Base-by-base conservation (phyloP, 2,329 filamentous ascomycete species). In the Diplocarpon rosae region DNA sequence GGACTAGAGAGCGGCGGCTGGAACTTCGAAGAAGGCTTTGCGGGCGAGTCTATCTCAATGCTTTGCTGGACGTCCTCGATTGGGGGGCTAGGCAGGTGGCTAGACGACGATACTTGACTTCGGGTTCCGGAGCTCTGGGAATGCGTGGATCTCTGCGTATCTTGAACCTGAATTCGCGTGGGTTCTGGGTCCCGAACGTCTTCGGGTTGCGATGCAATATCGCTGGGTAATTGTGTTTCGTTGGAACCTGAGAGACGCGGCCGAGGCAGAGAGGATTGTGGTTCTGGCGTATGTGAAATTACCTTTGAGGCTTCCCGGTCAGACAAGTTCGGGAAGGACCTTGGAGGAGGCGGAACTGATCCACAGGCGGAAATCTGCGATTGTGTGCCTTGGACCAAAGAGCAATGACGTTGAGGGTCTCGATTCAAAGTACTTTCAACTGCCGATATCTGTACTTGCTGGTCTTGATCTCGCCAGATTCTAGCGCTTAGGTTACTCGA, bases 11-110 rank as follows among this genome's bases (percentile, higher is more conserved):
- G 11, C n/a, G 30, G 30, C 30, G 11, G 11, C n/a, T 14, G 30
- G 9, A 32, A 14, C 30, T 32, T 3, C 5, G 30, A 4, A 12
- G 30, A 32, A 12, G 30, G 9, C 11, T 5, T 32, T 3, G 30
- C 11, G 11, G 9, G 11, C 10, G 16, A 30, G 27, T 40, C 30
- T 38, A 15, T n/a, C 16, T 53, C 49, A 16, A 51, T 48, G 33
- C 44, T 53, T 9, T 42, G 39, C 16, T 46, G 13, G 10, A 51
- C 13, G 14, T 35, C 34, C 34, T 49, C 39, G 3, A 36, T 37
- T 9, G 44, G 44, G 1, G 45, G 45, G 15, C 36, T 47, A 8
- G 40, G 45, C 15, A 47, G 40, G 31, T 47, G 45, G 28, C 45
- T 43, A 1, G 39, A 43, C 33, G 41, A 35, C 13, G n/a, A 35